Conservation (phyloP, 768 basidiomycete species). For the Rhizopogon vinicolor region DNA sequence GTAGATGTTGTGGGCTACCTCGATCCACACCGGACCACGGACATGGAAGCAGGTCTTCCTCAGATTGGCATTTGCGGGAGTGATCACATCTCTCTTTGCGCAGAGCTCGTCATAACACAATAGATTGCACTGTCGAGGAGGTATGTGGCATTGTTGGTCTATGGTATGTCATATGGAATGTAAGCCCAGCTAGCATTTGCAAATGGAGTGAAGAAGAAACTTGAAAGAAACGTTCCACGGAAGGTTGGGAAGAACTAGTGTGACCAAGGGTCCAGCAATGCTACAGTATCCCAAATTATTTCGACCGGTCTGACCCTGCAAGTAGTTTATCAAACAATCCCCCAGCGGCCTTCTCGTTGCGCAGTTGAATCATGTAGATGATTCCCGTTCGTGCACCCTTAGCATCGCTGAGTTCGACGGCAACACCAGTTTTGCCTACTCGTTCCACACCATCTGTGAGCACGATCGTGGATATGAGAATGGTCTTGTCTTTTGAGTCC, state of each 20-base stretch:
- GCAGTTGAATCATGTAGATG: constrained; percentile 95
- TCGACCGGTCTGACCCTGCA: constrained; percentile 73
- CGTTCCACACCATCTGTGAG: constrained; percentile 95
- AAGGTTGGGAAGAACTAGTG: background rate
- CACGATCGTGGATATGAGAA: constrained; percentile 93
- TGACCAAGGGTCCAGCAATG: background rate
- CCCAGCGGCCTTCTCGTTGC: constrained; percentile 82
- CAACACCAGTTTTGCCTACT: constrained; percentile 98
- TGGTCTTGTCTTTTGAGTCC: constrained; percentile 67
- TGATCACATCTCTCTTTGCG: constrained; percentile 81
- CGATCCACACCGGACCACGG: constrained; percentile 50
- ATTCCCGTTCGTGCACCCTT: constrained; percentile 89
- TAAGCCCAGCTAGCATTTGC: background rate
- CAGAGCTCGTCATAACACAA: constrained; percentile 41
- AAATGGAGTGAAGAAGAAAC: constrained; percentile 6
- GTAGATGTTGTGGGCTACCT: constrained; percentile 51
- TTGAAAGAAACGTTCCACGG: background rate
- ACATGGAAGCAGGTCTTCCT: constrained; percentile 75
- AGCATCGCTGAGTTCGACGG: constrained; percentile 86
- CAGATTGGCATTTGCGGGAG: constrained; percentile 72
- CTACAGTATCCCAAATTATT: constrained; percentile 6
- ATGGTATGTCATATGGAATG: constrained; percentile 5
- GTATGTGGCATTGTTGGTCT: constrained; percentile 1
- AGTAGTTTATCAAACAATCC: constrained; percentile 85
- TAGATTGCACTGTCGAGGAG: constrained; percentile 5